Evolutionary conservation across 2,329 filamentous ascomycete species (phyloP), one percentile per base, ranked within the genome.

Genomic region (Diaporthe ampelina): DNA sequence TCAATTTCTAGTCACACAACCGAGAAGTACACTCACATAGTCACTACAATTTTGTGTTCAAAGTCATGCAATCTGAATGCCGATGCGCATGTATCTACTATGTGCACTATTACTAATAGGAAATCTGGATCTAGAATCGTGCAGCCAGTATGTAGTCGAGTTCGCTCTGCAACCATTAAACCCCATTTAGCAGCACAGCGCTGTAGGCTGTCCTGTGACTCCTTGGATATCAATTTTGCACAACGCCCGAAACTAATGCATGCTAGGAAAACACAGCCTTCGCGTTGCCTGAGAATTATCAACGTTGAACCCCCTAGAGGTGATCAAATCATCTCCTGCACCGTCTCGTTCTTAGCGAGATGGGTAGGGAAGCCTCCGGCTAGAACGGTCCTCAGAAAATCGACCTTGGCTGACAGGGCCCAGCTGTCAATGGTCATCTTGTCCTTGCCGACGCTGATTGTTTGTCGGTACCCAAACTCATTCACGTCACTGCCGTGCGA

Each of bases 381-480:
- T 61, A 90, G 84, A 1, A 90, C 75, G 6, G 81, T 81, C 78
- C 86, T 87, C 73, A 90, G 82, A 78, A 87, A 83, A 59, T 85
- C 83, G n/a, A 88, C 82, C 26, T 88, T 82, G 24, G 85, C 84
- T 37, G 85, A 85, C 19, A 89, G 82, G 11, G 86, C 86, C 88
- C 88, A 91, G 1, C 85, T 85, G 73, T 89, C 85, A 67, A 90
- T 86, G 57, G 82, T 77, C 77, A 89, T 82, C 52, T 83, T 80
- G 75, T 84, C 81, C 63, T 86, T 85, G 21, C 86, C 84, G 8
- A 89, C 82, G 48, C 85, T 85, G n/a, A 90, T 80, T 76, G 85
- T 88, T 76, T 88, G 84, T 10, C 88, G 84, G 75, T 90, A 90
- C 4, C 88, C 88, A 75, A 89, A 88, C 75, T 89, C 87, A 43